These are phyloP conservation scores for Cercospora citrullina DNA, from an alignment of 2,329 filamentous ascomycete species.

Conservation along the genomic window DNA sequence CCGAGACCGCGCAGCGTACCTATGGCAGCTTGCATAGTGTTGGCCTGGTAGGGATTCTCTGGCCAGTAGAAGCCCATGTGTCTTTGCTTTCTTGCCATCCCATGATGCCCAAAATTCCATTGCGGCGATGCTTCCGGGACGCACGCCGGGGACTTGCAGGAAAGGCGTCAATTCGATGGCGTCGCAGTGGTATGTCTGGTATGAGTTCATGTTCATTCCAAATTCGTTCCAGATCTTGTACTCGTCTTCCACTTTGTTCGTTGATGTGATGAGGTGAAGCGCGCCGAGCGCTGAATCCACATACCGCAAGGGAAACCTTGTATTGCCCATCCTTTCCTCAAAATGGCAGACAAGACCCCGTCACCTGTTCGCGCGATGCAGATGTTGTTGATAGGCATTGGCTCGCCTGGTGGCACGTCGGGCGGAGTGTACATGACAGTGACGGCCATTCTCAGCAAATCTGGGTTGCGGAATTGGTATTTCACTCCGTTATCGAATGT, in stretches of 20 bases:
- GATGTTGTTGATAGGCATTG: neutral
- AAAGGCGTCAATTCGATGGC: neutral
- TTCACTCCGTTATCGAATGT: neutral
- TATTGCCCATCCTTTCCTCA: neutral
- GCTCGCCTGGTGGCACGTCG: neutral
- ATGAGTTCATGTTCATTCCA: neutral
- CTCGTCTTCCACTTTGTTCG: neutral
- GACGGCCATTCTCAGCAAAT: neutral
- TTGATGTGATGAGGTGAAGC: neutral
- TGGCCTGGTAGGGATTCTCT: neutral
- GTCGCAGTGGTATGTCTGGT: neutral
- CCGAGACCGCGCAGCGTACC: neutral
- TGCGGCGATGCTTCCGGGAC: neutral
- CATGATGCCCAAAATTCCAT: neutral
- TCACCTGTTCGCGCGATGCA: neutral
- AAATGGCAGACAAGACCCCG: neutral
- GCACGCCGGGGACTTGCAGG: neutral
- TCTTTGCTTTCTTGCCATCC: neutral
- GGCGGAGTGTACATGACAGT: neutral
- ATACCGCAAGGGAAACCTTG: neutral
- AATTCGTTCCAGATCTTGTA: neutral
- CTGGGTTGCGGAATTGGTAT: neutral
- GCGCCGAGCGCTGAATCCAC: neutral
- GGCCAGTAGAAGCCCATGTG: constrained; percentile 5
- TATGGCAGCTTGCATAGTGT: neutral